Percentiles rank a stretch among this genome's conserved stretches.
These are phyloP conservation scores for Anaeramoeba flamelloides DNA, from an alignment of 78 protist species.

Conservation along the genomic window DNA sequence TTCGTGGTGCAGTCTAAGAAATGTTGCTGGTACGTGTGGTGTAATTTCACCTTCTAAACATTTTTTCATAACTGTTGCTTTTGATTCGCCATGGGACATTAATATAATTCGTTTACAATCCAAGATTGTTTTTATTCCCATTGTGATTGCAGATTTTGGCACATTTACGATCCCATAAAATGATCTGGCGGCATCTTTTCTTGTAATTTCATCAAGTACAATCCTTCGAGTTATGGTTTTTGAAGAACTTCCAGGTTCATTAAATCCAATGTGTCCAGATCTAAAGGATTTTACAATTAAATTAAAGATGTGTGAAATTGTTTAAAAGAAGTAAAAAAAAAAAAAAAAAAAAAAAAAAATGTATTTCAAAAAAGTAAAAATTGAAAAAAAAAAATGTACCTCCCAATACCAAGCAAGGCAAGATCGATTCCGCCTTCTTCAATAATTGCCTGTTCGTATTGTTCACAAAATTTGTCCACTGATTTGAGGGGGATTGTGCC, in stretches of 20 bases:
- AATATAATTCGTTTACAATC: not conserved
- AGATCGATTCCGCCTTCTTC: not conserved
- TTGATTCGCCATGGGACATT: not conserved
- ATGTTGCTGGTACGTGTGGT: not conserved
- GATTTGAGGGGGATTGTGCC: not conserved
- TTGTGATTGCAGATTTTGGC: not conserved
- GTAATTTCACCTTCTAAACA: not conserved
- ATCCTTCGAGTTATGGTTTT: not conserved
- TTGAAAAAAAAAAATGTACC: not conserved
- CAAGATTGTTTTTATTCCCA: not conserved
- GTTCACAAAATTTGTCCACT: not conserved
- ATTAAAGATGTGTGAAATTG: not conserved
- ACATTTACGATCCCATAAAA: not conserved
- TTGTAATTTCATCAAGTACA: not conserved
- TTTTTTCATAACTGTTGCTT: not conserved
- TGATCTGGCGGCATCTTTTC: not conserved
- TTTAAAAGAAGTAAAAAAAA: not conserved
- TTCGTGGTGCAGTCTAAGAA: not conserved
- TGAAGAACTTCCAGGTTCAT: not conserved
- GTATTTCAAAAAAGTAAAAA: not conserved
- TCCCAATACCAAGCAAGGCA: no score
- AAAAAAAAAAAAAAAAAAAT: not conserved
- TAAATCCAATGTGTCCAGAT: not conserved
- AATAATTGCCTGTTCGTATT: not conserved
- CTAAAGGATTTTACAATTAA: no score